Evolutionary conservation across 2,329 filamentous ascomycete species (phyloP).

Genomic region (Coleophoma eucalyptorum): DNA sequence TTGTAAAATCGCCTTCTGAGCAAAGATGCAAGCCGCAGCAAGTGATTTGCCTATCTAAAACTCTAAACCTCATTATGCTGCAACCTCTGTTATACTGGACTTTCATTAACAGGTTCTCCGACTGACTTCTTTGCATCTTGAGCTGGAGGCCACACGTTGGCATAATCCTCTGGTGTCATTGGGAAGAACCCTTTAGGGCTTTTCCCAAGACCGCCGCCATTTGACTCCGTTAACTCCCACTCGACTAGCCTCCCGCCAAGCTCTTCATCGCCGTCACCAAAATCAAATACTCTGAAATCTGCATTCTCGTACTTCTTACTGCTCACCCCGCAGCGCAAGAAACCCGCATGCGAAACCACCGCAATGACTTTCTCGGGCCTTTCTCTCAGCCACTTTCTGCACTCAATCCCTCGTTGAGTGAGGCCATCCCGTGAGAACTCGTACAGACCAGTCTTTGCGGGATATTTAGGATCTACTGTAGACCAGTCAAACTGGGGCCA

Average conservation of each 20-base stretch:
- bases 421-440: slow-evolving; percentile 18
- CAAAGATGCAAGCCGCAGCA: too few species aligned
- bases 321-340: slow-evolving; percentile 21
- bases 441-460: slow-evolving; percentile 24
- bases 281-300: slow-evolving; percentile 27
- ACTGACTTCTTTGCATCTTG: neutral
- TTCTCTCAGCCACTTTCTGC: slow-evolving; percentile 21
- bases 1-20: too few species aligned
- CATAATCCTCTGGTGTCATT: slow-evolving; percentile 6
- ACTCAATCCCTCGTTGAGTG: slow-evolving; percentile 18
- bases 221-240: slow-evolving; percentile 23
- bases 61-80: neutral
- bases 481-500: slow-evolving; percentile 29
- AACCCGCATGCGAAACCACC: slow-evolving; percentile 26
- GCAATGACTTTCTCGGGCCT: slow-evolving; percentile 28
- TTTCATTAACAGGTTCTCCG: neutral
- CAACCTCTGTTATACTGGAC: neutral
- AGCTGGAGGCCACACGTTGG: neutral
- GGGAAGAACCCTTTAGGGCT: slow-evolving; percentile 17
- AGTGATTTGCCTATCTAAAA: too few species aligned
- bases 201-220: slow-evolving; percentile 25
- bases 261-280: slow-evolving; percentile 19
- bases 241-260: slow-evolving; percentile 20
- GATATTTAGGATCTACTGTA: slow-evolving; percentile 23
- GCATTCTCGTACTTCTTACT: slow-evolving; percentile 24